Percentiles rank a stretch among this genome's conserved stretches.
Conservation (phyloP, 352 stramenopile genomes). For the Phytophthora pisi region DNA sequence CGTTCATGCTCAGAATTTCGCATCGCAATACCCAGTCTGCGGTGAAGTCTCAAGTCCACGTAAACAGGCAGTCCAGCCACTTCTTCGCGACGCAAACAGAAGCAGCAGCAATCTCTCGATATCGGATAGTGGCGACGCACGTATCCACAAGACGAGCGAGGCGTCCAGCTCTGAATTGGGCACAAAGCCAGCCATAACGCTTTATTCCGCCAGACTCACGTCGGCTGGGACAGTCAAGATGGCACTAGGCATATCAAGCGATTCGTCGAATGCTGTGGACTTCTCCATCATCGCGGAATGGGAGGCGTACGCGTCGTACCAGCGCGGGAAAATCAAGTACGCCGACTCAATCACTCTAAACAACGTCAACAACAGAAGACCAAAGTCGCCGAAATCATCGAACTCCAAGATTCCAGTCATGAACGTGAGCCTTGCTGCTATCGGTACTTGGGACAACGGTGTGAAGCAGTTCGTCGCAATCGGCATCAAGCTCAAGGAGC, state of each 20-base stretch:
- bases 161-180: not conserved
- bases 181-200: conserved; percentile 8
- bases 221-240: conserved; percentile 24
- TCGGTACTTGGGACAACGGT: conserved; percentile 55
- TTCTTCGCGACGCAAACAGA: conserved; percentile 29
- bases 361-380: not conserved
- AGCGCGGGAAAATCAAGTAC: not conserved
- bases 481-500: conserved; percentile 51
- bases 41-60: not conserved
- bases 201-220: conserved; percentile 19
- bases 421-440: conserved; percentile 45
- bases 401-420: conserved; percentile 26
- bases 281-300: conserved; percentile 25
- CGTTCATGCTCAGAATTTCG: conserved; percentile 9
- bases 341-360: conserved; percentile 22
- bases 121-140: not conserved
- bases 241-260: conserved; percentile 18
- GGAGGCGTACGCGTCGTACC: conserved; percentile 27
- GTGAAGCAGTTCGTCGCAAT: conserved; percentile 68
- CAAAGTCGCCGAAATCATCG: not conserved
- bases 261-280: conserved; percentile 21
- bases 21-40: conserved; percentile 12
- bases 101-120: conserved; percentile 5
- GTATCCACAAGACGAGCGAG: not conserved
- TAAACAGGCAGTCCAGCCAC: conserved; percentile 13